These are phyloP conservation scores for Phalaenopsis equestris DNA, from an alignment of 106 monocot genomes.

Conservation along the genomic window DNA sequence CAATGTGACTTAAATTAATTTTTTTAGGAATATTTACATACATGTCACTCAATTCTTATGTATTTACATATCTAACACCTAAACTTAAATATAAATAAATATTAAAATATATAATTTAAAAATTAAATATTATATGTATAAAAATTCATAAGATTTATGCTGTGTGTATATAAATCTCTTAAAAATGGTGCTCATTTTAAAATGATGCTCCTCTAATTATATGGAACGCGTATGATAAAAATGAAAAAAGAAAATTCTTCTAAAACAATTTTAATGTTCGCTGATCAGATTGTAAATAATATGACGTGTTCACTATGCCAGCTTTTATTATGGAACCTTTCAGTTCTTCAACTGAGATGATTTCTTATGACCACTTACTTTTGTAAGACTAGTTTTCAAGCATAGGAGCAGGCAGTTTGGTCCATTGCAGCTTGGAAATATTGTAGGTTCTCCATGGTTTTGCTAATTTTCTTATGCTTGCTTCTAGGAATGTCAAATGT, in stretches of 20 bases:
- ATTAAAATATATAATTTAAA: too few relatives aligned
- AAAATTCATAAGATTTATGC: too few relatives aligned
- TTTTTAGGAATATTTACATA: not conserved
- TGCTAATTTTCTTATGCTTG: not conserved
- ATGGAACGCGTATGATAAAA: too few relatives aligned
- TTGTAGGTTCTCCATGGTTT: not conserved
- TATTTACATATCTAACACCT: too few relatives aligned
- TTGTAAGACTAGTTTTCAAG: not conserved
- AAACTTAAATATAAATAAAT: too few relatives aligned
- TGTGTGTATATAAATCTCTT: too few relatives aligned
- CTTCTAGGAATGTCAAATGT: not conserved
- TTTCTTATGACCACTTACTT: not conserved
- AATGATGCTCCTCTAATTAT: too few relatives aligned
- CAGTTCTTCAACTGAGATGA: not conserved
- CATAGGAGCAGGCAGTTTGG: not conserved
- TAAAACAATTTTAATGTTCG: slow-evolving; percentile 90
- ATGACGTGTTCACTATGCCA: not conserved
- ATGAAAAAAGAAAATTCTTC: too few relatives aligned
- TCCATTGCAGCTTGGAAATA: not conserved
- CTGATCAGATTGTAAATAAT: slow-evolving; percentile 88
- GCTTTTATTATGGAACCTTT: slow-evolving; percentile 6
- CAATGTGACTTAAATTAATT: too few relatives aligned
- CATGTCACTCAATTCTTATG: too few relatives aligned
- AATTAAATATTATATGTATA: too few relatives aligned
- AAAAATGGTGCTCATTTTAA: too few relatives aligned